Evolutionary conservation across 306 rosid genomes (phyloP).

Genomic region (Clitoria ternatea): DNA sequence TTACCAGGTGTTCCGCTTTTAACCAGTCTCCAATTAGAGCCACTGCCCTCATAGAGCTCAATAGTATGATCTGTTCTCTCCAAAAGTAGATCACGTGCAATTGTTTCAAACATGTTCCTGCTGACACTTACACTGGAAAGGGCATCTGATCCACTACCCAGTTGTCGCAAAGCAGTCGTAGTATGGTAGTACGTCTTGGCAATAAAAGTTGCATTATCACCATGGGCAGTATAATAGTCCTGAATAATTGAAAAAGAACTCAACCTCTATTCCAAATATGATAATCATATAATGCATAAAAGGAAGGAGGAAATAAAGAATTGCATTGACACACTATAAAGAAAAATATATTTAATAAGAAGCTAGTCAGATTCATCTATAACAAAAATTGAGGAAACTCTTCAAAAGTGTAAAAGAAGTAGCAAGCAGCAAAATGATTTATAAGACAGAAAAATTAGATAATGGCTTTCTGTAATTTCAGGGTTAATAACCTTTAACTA

Average conservation of each 20-base stretch:
- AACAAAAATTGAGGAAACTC: constrained; percentile 6
- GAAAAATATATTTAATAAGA: neutral
- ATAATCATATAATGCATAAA: constrained; percentile 15
- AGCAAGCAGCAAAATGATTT: constrained; percentile 15
- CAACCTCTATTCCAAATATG: neutral
- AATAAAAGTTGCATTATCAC: constrained; percentile 86
- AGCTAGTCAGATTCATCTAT: neutral
- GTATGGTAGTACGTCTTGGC: constrained; percentile 90
- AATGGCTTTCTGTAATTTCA: neutral
- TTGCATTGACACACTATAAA: neutral
- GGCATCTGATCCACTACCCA: constrained; percentile 67
- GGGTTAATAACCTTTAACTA: neutral
- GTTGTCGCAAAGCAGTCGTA: constrained; percentile 76
- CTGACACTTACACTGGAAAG: constrained; percentile 82
- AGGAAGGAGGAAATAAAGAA: constrained; percentile 16
- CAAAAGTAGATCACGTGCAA: constrained; percentile 77
- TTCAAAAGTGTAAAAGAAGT: neutral
- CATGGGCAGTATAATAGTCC: constrained; percentile 96
- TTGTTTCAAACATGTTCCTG: constrained; percentile 81
- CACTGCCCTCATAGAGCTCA: constrained; percentile 93
- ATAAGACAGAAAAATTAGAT: neutral
- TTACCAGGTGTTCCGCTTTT: constrained; percentile 97
- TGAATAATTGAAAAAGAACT: constrained; percentile 29
- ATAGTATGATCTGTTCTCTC: constrained; percentile 92
- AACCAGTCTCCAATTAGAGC: constrained; percentile 78